Base-by-base conservation (phyloP, 148 eudicot genomes). In the Polygonum aviculare region DNA sequence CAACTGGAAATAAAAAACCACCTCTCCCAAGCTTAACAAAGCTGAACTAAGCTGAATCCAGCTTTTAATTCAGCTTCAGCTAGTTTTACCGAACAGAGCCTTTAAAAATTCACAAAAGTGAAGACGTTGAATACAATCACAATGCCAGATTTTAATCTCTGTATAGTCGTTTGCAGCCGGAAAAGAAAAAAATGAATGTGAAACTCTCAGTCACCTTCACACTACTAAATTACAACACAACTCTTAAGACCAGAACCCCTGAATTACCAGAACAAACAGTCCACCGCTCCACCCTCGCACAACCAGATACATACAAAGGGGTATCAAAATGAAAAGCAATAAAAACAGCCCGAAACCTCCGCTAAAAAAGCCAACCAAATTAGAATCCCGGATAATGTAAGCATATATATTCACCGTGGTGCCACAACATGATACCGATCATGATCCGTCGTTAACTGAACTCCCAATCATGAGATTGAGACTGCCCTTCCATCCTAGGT, bases 331-430 rank as follows among this genome's bases (percentile, higher is more conserved):
- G 8, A 31, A 31, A 63, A 63, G 15, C 5, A 33, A 6, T 2
- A 5, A 65, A 33, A 3, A 60, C 63, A 63, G 69, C 39, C 39
- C 40, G 11, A 6, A 67, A 31, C 41, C 45, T n/a, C n/a, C 38
- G 44, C 45, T 36, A 67, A 26, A 67, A 67, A 67, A 19, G 5
- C 72, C 72, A 67, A 14, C 72, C 72, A 7, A 31, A 35, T 67
- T 67, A 41, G 19, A 57, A 57, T 67, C 36, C 44, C 72, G 14
- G n/a, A 67, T 67, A 60, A 67, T 67, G 72, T 67, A 67, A 63
- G 45, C 44, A 18, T 31, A 26, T 67, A 67, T 67, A 67, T 67
- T 65, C 72, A 67, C 72, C 72, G 72, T 15, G 72, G 72, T 67
- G 72, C 72, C 45, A 67, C 45, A 67, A 67, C 72, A 35, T 36